These are phyloP conservation scores for Erythrophleum fordii DNA, from an alignment of 306 rosid species.

Conservation along the genomic window DNA sequence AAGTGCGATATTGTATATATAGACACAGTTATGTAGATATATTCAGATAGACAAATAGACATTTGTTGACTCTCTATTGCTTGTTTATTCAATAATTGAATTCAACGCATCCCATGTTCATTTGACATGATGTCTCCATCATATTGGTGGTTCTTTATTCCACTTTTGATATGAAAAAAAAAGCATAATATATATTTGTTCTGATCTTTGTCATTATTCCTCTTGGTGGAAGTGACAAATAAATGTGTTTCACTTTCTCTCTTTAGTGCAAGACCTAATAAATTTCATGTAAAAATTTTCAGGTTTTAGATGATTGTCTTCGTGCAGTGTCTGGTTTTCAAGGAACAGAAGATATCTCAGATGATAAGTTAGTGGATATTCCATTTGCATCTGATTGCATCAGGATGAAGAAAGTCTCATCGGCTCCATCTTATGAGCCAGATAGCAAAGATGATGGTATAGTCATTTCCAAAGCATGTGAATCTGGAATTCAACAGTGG, in stretches of 20 bases:
- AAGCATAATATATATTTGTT: too few relatives aligned
- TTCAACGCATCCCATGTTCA: background rate
- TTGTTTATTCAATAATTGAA: background rate
- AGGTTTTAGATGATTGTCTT: slow-evolving; percentile 91
- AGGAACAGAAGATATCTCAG: slow-evolving; percentile 91
- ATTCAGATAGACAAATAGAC: background rate
- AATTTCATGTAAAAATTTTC: slow-evolving; percentile 34
- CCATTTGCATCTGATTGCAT: slow-evolving; percentile 86
- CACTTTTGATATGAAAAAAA: background rate
- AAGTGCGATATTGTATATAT: too few relatives aligned
- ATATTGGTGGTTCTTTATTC: background rate
- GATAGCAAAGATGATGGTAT: slow-evolving; percentile 42
- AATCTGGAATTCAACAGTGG: slow-evolving; percentile 77
- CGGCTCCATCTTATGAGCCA: slow-evolving; percentile 79
- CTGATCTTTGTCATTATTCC: too few relatives aligned
- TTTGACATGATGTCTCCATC: too few relatives aligned
- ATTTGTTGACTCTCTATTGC: background rate
- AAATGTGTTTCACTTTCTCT: slow-evolving; percentile 10
- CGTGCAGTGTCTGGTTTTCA: slow-evolving; percentile 94
- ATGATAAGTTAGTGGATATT: slow-evolving; percentile 70
- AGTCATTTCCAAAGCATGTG: slow-evolving; percentile 45
- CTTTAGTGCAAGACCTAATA: background rate
- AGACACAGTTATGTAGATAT: background rate
- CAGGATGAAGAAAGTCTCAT: slow-evolving; percentile 88
- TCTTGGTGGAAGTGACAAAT: background rate